Conservation (phyloP, 2,329 filamentous ascomycete species). For the Decorospora gaudefroyi region DNA sequence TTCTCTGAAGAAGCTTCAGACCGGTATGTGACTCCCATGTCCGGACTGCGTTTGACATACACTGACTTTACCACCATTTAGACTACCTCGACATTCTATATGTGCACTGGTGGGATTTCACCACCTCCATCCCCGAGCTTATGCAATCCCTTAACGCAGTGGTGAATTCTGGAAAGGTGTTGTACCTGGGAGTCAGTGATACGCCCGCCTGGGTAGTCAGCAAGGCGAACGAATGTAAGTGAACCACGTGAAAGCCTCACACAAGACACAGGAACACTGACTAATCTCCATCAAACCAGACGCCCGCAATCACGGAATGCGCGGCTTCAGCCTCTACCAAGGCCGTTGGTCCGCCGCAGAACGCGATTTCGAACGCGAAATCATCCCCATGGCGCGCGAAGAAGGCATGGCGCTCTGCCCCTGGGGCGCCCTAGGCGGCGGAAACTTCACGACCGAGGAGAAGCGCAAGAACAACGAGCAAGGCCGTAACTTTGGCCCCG, state of each 20-base stretch:
- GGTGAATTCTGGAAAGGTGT: slow-evolving; percentile 45
- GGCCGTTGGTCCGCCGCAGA: slow-evolving; percentile 64
- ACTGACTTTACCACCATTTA: no score
- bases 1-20: slow-evolving; percentile 50
- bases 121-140: slow-evolving; percentile 44
- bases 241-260: neutral
- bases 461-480: slow-evolving; percentile 38
- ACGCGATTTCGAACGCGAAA: slow-evolving; percentile 71
- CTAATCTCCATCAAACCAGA: slow-evolving; percentile 45
- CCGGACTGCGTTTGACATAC: no score
- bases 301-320: slow-evolving; percentile 70
- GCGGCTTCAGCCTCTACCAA: slow-evolving; percentile 71
- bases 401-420: slow-evolving; percentile 67
- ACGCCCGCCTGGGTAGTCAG: slow-evolving; percentile 51
- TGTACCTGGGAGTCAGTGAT: slow-evolving; percentile 48
- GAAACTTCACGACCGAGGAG: slow-evolving; percentile 48
- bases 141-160: slow-evolving; percentile 48
- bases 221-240: slow-evolving; percentile 53
- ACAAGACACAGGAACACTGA: neutral
- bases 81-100: slow-evolving; percentile 50
- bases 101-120: slow-evolving; percentile 51
- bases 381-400: slow-evolving; percentile 66
- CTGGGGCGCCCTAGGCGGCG: slow-evolving; percentile 59
- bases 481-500: slow-evolving; percentile 42
- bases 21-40: no score